Conservation (phyloP, 1,139 yeast genomes). For the Taphrina pruni region DNA sequence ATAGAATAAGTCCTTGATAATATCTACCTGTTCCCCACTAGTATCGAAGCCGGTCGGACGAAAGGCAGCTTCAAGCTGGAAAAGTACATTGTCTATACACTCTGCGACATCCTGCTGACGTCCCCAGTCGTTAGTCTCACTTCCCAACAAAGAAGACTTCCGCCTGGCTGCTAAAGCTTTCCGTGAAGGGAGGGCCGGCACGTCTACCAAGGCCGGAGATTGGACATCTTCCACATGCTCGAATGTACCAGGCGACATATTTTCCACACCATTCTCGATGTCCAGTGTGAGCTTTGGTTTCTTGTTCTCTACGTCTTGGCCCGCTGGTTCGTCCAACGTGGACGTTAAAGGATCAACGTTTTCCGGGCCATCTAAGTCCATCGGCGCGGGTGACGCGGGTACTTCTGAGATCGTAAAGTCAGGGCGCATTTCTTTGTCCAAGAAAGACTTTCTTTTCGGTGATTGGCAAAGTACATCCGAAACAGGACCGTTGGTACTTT, state of each 20-base stretch:
- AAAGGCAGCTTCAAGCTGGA: conserved; percentile 88
- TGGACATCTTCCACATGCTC: conserved; percentile 2
- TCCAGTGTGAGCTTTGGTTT: conserved; percentile 1
- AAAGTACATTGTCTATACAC: conserved; percentile 92
- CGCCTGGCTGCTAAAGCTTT: conserved; percentile 5
- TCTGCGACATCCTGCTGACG: conserved; percentile 97
- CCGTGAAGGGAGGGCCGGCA: conserved; percentile 33
- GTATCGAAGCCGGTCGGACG: conserved; percentile 66
- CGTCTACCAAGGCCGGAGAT: conserved; percentile 1
- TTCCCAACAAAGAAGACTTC: conserved; percentile 43
- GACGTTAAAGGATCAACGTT: neutral
- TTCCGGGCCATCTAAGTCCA: conserved; percentile 1
- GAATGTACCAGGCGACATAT: neutral
- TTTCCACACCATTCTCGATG: neutral
- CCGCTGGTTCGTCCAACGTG: neutral
- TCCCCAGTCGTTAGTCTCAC: conserved; percentile 54
- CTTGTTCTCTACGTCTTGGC: neutral
- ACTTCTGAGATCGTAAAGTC: neutral
- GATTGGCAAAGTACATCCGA: neutral
- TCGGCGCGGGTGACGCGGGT: neutral
- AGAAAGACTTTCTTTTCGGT: neutral
- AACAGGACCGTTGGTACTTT: neutral
- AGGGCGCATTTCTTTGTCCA: neutral
- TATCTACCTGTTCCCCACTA: conserved; percentile 82
- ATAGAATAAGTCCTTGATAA: conserved; percentile 77